These are phyloP conservation scores for Verticillium longisporum DNA, from an alignment of 2,329 filamentous ascomycete genomes.

Conservation along the genomic window DNA sequence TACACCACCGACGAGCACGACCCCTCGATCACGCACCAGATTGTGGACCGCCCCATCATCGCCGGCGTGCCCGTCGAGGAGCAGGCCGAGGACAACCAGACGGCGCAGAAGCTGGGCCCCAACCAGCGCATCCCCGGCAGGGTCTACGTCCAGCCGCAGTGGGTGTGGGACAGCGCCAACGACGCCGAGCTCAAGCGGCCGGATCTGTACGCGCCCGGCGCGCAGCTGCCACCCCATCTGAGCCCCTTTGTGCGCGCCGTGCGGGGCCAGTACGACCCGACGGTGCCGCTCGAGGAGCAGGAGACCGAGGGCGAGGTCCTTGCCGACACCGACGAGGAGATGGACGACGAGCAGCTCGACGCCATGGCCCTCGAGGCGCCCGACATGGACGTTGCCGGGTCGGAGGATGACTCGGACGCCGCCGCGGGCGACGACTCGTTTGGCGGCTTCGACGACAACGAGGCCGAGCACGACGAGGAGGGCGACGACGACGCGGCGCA, in stretches of 20 bases:
- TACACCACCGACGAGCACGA: constrained; percentile 88
- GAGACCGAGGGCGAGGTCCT: constrained; percentile 82
- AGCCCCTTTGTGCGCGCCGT: constrained; percentile 91
- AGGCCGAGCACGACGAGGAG: constrained; percentile 26
- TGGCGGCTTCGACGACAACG: constrained; percentile 42
- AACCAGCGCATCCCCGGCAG: constrained; percentile 82
- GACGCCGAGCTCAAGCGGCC: constrained; percentile 81
- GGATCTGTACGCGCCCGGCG: constrained; percentile 84
- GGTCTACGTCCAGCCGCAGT: constrained; percentile 92
- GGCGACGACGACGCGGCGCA: constrained; percentile 59
- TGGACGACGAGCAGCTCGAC: constrained; percentile 37
- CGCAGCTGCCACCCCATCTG: constrained; percentile 84
- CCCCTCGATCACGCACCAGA: constrained; percentile 87
- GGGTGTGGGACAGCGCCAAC: constrained; percentile 97
- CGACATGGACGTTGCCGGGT: constrained; percentile 42
- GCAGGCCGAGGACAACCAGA: constrained; percentile 52
- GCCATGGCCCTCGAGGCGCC: constrained; percentile 27
- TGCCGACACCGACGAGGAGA: constrained; percentile 53
- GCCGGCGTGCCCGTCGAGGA: constrained; percentile 26
- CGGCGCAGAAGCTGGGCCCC: constrained; percentile 45
- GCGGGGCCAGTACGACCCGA: constrained; percentile 87
- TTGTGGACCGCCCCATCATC: constrained; percentile 82
- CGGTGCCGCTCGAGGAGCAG: constrained; percentile 76
- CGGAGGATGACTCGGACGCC: constrained; percentile 41
- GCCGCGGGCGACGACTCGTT: constrained; percentile 33